phyloP scores from a whole-genome alignment of 805 yeast species.

The Saturnispora zaruensis region DNA sequence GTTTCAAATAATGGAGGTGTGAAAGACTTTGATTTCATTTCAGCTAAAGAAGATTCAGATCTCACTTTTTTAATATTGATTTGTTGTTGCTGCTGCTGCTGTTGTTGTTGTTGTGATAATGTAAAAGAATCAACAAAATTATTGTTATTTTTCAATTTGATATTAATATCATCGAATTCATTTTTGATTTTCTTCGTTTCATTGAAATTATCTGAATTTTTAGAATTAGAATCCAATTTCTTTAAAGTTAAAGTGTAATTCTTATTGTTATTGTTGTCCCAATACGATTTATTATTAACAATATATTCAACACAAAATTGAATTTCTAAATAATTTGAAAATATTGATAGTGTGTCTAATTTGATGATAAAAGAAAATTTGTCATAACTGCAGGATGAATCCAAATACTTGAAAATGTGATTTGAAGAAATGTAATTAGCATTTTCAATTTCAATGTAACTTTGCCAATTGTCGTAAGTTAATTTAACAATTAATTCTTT shows the following conservation, averaged over 20 bases:
- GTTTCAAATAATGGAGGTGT: background rate
- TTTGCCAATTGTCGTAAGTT: slow-evolving; percentile 42
- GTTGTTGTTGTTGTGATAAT: slow-evolving; percentile 11
- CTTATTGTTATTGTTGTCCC: slow-evolving; percentile 34
- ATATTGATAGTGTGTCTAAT: slow-evolving; percentile 25
- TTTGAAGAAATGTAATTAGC: slow-evolving; percentile 31
- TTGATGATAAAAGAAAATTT: slow-evolving; percentile 44
- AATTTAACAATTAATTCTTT: slow-evolving; percentile 37
- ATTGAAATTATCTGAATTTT: background rate
- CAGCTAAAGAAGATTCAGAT: slow-evolving; percentile 25
- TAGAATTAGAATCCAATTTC: slow-evolving; percentile 12
- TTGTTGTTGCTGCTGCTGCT: slow-evolving; percentile 20
- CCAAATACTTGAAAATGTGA: slow-evolving; percentile 33
- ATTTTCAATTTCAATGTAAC: slow-evolving; percentile 25
- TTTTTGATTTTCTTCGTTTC: slow-evolving; percentile 19
- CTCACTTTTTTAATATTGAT: slow-evolving; percentile 23
- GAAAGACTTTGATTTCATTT: slow-evolving; percentile 7
- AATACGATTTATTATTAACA: slow-evolving; percentile 26
- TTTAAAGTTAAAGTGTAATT: slow-evolving; percentile 33
- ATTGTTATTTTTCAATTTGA: slow-evolving; percentile 24
- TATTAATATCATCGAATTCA: slow-evolving; percentile 25
- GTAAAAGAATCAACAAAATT: slow-evolving; percentile 24
- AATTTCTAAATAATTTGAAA: slow-evolving; percentile 23
- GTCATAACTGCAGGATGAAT: slow-evolving; percentile 25
- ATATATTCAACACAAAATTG: slow-evolving; percentile 35